phyloP scores from a whole-genome alignment of 1,139 yeast genomes.

The Eremothecium gossypii region DNA sequence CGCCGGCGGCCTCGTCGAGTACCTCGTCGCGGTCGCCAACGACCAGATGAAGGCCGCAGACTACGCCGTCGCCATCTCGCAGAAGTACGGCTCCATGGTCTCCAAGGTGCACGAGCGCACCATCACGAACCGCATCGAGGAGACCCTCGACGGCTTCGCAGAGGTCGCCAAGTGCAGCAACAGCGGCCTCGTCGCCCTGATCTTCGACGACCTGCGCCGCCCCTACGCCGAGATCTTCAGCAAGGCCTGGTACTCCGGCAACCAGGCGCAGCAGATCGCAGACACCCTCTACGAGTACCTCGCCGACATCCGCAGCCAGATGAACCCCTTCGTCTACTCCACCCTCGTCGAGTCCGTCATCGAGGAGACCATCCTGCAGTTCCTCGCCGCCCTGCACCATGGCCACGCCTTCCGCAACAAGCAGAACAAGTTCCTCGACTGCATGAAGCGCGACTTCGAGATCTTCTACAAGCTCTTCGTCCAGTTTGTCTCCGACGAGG shows the following conservation, averaged over 20 bases:
- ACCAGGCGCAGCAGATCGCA: constrained; percentile 47
- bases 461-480: constrained; percentile 54
- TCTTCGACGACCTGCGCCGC: constrained; percentile 56
- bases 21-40: constrained; percentile 74
- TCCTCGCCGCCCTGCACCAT: constrained; percentile 39
- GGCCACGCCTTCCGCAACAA: constrained; percentile 32
- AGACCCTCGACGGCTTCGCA: constrained; percentile 65
- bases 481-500: constrained; percentile 38
- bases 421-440: constrained; percentile 41
- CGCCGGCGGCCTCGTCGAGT: constrained; percentile 73
- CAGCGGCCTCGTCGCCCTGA: constrained; percentile 52
- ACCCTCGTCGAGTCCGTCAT: constrained; percentile 44
- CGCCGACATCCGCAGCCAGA: constrained; percentile 45
- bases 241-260: constrained; percentile 42
- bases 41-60: constrained; percentile 83
- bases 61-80: constrained; percentile 64
- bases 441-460: constrained; percentile 60
- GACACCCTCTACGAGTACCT: constrained; percentile 72
- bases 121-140: constrained; percentile 50
- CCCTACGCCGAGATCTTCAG: constrained; percentile 42
- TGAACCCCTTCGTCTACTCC: constrained; percentile 43
- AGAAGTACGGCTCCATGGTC: constrained; percentile 56
- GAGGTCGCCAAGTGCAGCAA: constrained; percentile 65
- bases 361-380: constrained; percentile 40
- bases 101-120: constrained; percentile 52